phyloP scores from a whole-genome alignment of 2,329 filamentous ascomycete species.

The Aplosporella prunicola region DNA sequence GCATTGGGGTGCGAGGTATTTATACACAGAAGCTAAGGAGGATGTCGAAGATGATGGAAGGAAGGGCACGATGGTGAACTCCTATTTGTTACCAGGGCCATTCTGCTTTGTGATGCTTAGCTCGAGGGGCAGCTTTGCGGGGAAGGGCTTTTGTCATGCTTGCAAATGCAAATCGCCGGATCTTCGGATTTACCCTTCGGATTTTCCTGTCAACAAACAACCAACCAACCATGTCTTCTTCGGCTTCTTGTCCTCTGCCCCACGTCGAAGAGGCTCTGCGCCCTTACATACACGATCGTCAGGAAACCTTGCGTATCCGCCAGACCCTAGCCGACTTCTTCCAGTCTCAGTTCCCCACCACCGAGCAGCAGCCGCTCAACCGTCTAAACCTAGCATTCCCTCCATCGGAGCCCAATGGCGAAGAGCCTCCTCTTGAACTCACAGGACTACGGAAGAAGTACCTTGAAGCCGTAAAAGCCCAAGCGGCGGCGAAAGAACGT shows the following conservation, averaged over 20 bases:
- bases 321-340: conserved; percentile 24
- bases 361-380: conserved; percentile 15
- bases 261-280: conserved; percentile 27
- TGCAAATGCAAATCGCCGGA: too few species aligned
- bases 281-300: conserved; percentile 27
- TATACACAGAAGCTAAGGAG: conserved; percentile 18
- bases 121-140: too few species aligned
- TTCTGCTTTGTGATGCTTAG: too few species aligned
- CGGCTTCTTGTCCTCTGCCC: conserved; percentile 24
- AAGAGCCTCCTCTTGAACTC: conserved; percentile 23
- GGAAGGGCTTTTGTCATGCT: too few species aligned
- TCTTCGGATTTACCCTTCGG: too few species aligned
- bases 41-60: too few species aligned
- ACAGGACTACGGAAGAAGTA: conserved; percentile 36
- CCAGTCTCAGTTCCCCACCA: conserved; percentile 17
- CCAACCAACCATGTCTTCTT: too few species aligned
- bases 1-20: conserved; percentile 25
- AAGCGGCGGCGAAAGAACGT: conserved; percentile 31
- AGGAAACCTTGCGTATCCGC: conserved; percentile 29
- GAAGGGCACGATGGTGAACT: too few species aligned
- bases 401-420: conserved; percentile 15
- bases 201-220: too few species aligned
- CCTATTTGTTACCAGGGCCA: too few species aligned
- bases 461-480: conserved; percentile 36
- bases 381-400: conserved; percentile 26